Evolutionary conservation across 2,329 filamentous ascomycete genomes (phyloP).

Genomic region (Lecanicillium sp.): DNA sequence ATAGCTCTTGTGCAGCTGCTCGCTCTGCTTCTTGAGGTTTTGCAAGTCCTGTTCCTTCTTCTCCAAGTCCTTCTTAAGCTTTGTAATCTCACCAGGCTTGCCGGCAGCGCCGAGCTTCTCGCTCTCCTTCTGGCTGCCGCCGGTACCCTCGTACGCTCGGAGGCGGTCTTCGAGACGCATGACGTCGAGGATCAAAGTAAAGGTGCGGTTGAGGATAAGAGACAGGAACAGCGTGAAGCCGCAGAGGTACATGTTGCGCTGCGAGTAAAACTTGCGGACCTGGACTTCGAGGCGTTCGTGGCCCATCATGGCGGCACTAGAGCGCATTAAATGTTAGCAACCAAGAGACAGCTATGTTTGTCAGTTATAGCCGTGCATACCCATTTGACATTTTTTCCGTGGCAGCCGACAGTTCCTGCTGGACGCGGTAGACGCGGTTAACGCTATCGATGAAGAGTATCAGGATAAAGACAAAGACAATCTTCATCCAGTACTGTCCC

Average conservation of each 20-base stretch:
- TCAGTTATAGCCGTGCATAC: not conserved
- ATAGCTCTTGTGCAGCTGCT: slow-evolving; percentile 78
- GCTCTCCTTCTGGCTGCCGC: slow-evolving; percentile 53
- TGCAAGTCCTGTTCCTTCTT: slow-evolving; percentile 77
- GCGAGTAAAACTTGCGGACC: slow-evolving; percentile 99
- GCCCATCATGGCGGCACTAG: slow-evolving; percentile 63
- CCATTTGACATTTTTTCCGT: slow-evolving; percentile 43
- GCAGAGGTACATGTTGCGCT: slow-evolving; percentile 99
- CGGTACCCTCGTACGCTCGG: slow-evolving; percentile 61
- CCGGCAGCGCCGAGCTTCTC: slow-evolving; percentile 66
- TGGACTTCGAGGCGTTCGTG: slow-evolving; percentile 97
- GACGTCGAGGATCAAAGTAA: slow-evolving; percentile 90
- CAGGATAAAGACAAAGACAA: slow-evolving; percentile 97
- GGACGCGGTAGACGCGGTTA: slow-evolving; percentile 90
- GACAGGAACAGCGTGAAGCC: slow-evolving; percentile 99
- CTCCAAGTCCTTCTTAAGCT: slow-evolving; percentile 62
- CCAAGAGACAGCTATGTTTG: not conserved
- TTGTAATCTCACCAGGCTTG: slow-evolving; percentile 65
- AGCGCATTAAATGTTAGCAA: slow-evolving; percentile 1
- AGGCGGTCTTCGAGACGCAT: slow-evolving; percentile 88
- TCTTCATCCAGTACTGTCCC: slow-evolving; percentile 95
- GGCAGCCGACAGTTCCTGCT: slow-evolving; percentile 73
- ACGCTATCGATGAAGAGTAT: slow-evolving; percentile 98
- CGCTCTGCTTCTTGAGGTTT: slow-evolving; percentile 85
- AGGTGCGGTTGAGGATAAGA: slow-evolving; percentile 97